Evolutionary conservation across 129 eudicot genomes (phyloP), one percentile per base, ranked within the genome.

Genomic region (Pittosporum tobira): DNA sequence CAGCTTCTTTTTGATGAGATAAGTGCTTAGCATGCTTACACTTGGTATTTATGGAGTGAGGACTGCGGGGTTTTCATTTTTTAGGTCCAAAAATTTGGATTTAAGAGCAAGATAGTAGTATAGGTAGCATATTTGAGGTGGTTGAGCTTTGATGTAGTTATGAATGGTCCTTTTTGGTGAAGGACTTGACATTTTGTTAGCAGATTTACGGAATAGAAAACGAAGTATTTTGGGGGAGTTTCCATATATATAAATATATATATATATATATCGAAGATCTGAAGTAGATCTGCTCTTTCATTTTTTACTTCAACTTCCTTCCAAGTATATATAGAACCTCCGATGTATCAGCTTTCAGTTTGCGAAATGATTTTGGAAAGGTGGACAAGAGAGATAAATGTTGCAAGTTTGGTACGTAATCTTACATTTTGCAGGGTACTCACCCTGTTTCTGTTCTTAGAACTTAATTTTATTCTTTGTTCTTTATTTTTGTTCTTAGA

Each of bases 1-100:
- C 34, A 64, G 69, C 75, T 72, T 75, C 59, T 66, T 64, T 65
- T 74, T 71, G 62, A 59, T 70, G 46, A 54, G 58, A 57, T 48
- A 25, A 53, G 68, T 58, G 68, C 78, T 65, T 46, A 56, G 42
- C 28, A 49, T 54, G 56, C 63, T 67, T 49, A 53, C 67, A 69
- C 58, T 64, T 67, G 51, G 47, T 59, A 66, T 56, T 62, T 65
- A 23, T 48, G 59, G 66, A 61, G 59, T 26, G 67, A 47, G 73
- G 50, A 59, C 31, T 64, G 60, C 48, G 48, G 48, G 61, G 54
- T 80, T 77, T 63, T 68, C 64, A 66, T 42, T 47, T 69, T 37
- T 44, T 64, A 75, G 73, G 20, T 59, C 56, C 48, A 42, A 52
- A 47, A 51, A 4, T 59, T 51, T 3, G 56, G 75, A 29, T 38